A percentile compares a stretch with the other conserved stretches of the same genome.
phyloP scores from a whole-genome alignment of 345 rosid species.

The Reutealis trisperma region DNA sequence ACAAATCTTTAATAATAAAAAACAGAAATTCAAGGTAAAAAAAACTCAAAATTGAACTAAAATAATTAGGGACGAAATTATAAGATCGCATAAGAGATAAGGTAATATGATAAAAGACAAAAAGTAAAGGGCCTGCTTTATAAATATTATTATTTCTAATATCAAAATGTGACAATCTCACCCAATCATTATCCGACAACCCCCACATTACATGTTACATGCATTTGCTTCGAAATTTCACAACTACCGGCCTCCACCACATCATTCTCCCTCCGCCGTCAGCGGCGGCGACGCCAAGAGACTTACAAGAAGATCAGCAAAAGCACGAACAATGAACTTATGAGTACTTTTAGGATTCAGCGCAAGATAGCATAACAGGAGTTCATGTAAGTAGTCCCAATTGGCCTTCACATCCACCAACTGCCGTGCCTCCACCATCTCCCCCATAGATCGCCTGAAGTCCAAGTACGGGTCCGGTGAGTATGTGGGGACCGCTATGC shows the following conservation, averaged over 20 bases:
- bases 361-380: slow-evolving; percentile 65
- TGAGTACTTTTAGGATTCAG: slow-evolving; percentile 70
- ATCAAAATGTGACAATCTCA: slow-evolving; percentile 22
- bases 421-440: slow-evolving; percentile 83
- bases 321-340: slow-evolving; percentile 70
- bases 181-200: slow-evolving; percentile 20
- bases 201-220: slow-evolving; percentile 17
- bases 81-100: neutral
- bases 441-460: slow-evolving; percentile 91
- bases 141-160: slow-evolving; percentile 4
- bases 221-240: slow-evolving; percentile 11
- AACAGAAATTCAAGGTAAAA: too few relatives aligned
- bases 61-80: too few relatives aligned
- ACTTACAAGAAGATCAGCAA: slow-evolving; percentile 71
- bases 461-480: slow-evolving; percentile 87
- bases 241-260: slow-evolving; percentile 3
- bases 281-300: slow-evolving; percentile 43
- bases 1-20: neutral
- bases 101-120: neutral
- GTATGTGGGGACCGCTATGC: slow-evolving; percentile 61
- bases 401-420: slow-evolving; percentile 53
- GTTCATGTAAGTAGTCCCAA: slow-evolving; percentile 81
- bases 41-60: too few relatives aligned
- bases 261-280: slow-evolving; percentile 6
- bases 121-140: slow-evolving; percentile 16